Evolutionary conservation across 345 rosid genomes (phyloP), one percentile per base, ranked within the genome.

Genomic region (Populus alba): DNA sequence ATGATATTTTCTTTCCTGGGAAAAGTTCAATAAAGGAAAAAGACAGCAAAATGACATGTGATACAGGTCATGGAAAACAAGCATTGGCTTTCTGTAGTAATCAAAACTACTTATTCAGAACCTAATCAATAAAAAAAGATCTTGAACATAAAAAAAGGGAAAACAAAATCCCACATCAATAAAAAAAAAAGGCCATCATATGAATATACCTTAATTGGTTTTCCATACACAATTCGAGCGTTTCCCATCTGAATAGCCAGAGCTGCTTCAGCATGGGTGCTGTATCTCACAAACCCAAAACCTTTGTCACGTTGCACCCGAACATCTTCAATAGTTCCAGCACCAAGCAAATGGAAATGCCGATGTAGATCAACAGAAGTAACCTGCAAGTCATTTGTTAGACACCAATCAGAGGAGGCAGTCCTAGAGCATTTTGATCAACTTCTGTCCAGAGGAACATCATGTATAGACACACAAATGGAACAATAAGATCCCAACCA

Each of bases 231-330:
- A 84, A 78, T 84, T 38, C 87, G 97, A 51, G 92, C 71, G 77
- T 91, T 96, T 75, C 98, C 98, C 85, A 96, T 83, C 83, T 92
- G 97, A 81, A 96, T 96, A 66, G 97, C 97, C 74, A 86, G 75
- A 76, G 97, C 94, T 74, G 97, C 97, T 86, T 96, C 99, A 7
- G 89, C 84, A 85, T 96, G 97, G 5, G 92, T 92, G 70, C 90
- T 90, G 88, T 87, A 96, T 84, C 98, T 91, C 78, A 96, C 95
- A 65, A 96, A 96, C 51, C 99, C 98, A 91, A 96, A 96, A 33
- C 97, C 98, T 85, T 96, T 96, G 82, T 94, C 97, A 41, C 94
- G 88, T 85, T 96, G 99, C 79, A 96, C 94, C 38, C 97, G 86
- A 69, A 95, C 97, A 85, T 95, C 98, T 85, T 95, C 97, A 73